Percentiles rank a stretch among this genome's conserved stretches.
Conservation (phyloP, 2,329 filamentous ascomycete genomes). For the Cercospora nicotianae region DNA sequence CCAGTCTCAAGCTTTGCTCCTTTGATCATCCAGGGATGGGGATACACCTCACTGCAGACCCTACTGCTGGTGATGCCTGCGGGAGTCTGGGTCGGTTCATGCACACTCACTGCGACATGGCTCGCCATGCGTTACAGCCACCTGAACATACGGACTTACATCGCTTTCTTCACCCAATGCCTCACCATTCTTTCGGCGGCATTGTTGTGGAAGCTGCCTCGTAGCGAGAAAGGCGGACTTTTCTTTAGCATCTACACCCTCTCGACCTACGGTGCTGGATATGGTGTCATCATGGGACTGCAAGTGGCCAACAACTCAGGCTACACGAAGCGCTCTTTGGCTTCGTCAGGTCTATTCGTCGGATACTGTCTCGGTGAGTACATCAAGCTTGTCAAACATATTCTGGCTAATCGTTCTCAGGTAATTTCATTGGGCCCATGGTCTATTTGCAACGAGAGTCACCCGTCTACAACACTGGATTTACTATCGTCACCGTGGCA, state of each 20-base stretch:
- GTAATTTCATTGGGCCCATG: neutral
- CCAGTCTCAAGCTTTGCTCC: slow-evolving; percentile 49
- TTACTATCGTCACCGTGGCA: neutral
- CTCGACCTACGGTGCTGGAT: neutral
- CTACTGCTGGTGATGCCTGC: slow-evolving; percentile 47
- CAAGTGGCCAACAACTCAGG: neutral
- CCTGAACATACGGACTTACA: slow-evolving; percentile 16
- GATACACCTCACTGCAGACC: slow-evolving; percentile 47
- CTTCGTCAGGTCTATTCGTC: neutral
- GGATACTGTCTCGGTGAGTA: neutral
- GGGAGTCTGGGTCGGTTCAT: slow-evolving; percentile 42
- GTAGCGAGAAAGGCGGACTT: neutral
- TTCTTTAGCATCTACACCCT: neutral
- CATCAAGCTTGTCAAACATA: neutral
- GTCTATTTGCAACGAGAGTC: neutral
- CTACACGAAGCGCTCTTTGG: neutral
- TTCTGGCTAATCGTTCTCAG: neutral
- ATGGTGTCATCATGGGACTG: neutral
- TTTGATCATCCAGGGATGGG: slow-evolving; percentile 50
- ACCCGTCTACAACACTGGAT: neutral
- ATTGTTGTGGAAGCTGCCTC: neutral
- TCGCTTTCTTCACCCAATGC: neutral
- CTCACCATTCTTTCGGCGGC: neutral
- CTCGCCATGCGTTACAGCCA: slow-evolving; percentile 43
- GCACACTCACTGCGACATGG: slow-evolving; percentile 45